phyloP scores from a whole-genome alignment of 1,284 basidiomycete genomes.

The Sutorius eximius region DNA sequence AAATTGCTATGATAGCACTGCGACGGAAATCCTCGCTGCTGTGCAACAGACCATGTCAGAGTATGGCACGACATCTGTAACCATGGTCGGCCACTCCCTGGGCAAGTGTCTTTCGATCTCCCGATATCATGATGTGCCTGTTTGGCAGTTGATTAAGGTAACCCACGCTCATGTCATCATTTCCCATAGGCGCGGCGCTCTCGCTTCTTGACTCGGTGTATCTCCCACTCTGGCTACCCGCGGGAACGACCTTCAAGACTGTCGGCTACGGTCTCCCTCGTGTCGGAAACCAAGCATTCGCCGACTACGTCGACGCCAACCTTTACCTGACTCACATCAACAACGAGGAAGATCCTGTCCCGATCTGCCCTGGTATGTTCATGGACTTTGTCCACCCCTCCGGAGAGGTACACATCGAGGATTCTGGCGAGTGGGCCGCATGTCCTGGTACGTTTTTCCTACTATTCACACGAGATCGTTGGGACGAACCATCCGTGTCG shows the following conservation, averaged over 20 bases:
- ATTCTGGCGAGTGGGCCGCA: slow-evolving; percentile 45
- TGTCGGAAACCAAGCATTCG: slow-evolving; percentile 66
- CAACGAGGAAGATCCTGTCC: slow-evolving; percentile 51
- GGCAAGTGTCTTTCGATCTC: slow-evolving; percentile 31
- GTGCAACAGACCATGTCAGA: slow-evolving; percentile 44
- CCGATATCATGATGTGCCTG: background rate
- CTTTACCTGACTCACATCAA: slow-evolving; percentile 49
- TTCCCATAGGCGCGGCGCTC: slow-evolving; percentile 46
- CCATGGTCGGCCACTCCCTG: slow-evolving; percentile 59
- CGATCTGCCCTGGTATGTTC: slow-evolving; percentile 50
- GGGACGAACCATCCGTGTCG: background rate
- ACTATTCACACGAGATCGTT: background rate
- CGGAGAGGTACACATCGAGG: slow-evolving; percentile 60
- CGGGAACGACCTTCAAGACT: slow-evolving; percentile 34
- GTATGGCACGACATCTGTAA: slow-evolving; percentile 45
- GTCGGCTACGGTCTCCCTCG: slow-evolving; percentile 60
- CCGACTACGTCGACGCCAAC: slow-evolving; percentile 55
- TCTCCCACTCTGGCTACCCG: slow-evolving; percentile 40
- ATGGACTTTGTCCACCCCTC: slow-evolving; percentile 55
- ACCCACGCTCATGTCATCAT: background rate
- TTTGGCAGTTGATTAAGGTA: background rate
- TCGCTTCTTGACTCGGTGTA: slow-evolving; percentile 49
- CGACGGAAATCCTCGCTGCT: slow-evolving; percentile 47
- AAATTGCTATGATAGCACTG: slow-evolving; percentile 41
- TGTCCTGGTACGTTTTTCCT: slow-evolving; percentile 42